phyloP scores from a whole-genome alignment of 2,329 filamentous ascomycete genomes.

The Phaeomoniella chlamydospora region DNA sequence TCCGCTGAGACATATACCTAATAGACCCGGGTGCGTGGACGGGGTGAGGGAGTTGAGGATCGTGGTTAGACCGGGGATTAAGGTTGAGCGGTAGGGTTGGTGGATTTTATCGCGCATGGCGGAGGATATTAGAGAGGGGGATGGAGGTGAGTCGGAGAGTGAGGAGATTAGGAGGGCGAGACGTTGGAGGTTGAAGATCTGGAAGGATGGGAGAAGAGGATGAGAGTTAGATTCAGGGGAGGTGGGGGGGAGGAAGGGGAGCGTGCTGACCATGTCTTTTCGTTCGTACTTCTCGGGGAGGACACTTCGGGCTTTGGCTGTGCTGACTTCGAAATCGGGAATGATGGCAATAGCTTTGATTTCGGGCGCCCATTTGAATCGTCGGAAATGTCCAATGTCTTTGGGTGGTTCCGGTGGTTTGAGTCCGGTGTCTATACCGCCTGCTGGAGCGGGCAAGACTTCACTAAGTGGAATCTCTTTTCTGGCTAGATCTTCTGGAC shows the following conservation, averaged over 20 bases:
- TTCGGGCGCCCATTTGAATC: slow-evolving; percentile 83
- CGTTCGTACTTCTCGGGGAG: slow-evolving; percentile 67
- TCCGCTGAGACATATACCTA: slow-evolving; percentile 89
- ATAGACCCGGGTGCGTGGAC: slow-evolving; percentile 67
- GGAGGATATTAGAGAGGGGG: slow-evolving; percentile 86
- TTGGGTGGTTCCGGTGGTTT: slow-evolving; percentile 76
- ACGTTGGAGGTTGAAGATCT: slow-evolving; percentile 79
- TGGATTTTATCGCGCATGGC: slow-evolving; percentile 99
- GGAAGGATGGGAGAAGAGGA: slow-evolving; percentile 1
- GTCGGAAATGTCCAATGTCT: slow-evolving; percentile 91
- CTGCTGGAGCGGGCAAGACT: slow-evolving; percentile 78
- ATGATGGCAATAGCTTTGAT: slow-evolving; percentile 97
- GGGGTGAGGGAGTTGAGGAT: slow-evolving; percentile 88
- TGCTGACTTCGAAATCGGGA: slow-evolving; percentile 90
- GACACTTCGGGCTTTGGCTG: slow-evolving; percentile 75
- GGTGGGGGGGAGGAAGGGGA: neutral
- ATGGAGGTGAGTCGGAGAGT: slow-evolving; percentile 75
- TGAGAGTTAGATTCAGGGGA: slow-evolving; percentile 3
- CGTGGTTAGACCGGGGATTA: slow-evolving; percentile 83
- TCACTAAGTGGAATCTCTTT: slow-evolving; percentile 91
- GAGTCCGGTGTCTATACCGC: slow-evolving; percentile 78
- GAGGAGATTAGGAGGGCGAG: slow-evolving; percentile 83
- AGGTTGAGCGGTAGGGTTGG: slow-evolving; percentile 81
- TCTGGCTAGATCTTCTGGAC: slow-evolving; percentile 74
- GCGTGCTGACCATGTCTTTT: slow-evolving; percentile 58